Evolutionary conservation across 139 green algal genomes (phyloP).

Genomic region (Closterium sp.): DNA sequence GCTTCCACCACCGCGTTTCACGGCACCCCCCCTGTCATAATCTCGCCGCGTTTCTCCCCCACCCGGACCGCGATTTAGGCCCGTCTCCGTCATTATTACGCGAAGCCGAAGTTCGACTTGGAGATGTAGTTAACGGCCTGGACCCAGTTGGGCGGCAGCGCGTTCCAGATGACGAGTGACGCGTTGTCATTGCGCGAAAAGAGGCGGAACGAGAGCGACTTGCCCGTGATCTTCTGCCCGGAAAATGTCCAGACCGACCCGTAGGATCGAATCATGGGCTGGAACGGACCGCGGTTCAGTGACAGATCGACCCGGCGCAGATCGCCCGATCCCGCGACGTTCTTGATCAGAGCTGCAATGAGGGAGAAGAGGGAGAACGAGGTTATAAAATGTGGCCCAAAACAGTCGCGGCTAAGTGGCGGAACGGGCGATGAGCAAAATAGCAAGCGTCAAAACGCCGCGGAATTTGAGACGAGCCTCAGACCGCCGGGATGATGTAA

Average conservation of each 20-base stretch:
- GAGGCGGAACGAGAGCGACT: constrained; percentile 3
- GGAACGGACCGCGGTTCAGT: not conserved
- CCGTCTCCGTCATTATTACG: not conserved
- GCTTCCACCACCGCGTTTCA: not conserved
- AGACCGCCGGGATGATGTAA: too few relatives aligned
- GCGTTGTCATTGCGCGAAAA: not conserved
- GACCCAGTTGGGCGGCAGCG: not conserved
- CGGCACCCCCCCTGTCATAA: not conserved
- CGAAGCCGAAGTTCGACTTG: not conserved
- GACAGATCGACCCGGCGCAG: not conserved
- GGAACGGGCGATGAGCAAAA: too few relatives aligned
- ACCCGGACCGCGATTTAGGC: not conserved
- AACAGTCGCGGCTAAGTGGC: too few relatives aligned
- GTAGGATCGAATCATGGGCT: not conserved
- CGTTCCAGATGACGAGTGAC: not conserved
- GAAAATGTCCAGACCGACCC: not conserved
- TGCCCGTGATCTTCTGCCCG: not conserved
- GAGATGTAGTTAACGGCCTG: not conserved
- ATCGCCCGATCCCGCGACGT: not conserved
- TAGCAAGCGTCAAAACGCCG: too few relatives aligned
- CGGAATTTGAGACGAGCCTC: too few relatives aligned
- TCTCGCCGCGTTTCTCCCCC: not conserved
- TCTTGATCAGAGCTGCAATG: not conserved
- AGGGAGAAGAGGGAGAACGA: not conserved
- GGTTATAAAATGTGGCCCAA: too few relatives aligned